Evolutionary conservation across 1,284 basidiomycete species (phyloP), one percentile per base, ranked within the genome.

Genomic region (Tilletia horrida): DNA sequence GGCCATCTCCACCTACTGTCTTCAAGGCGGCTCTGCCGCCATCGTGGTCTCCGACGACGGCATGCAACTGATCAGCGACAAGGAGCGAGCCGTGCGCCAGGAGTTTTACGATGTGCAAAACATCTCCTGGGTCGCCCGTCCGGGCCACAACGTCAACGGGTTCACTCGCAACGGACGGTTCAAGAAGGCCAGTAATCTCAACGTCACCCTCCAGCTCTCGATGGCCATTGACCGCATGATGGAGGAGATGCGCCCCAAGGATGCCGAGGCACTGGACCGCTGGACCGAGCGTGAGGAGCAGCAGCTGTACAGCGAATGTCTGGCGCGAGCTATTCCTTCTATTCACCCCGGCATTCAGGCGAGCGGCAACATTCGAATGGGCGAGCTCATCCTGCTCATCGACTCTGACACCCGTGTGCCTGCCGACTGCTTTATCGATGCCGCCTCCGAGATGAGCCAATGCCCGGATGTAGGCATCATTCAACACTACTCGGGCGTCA

Each of bases 161-260:
- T 93, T 88, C 84, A 85, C 87, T 66, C 89, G 92, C 65, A 89
- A 90, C n/a, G 92, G 92, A 69, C 87, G 90, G 35, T 93, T 92
- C 85, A 92, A 93, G 85, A 93, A 93, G 83, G 91, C 90, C 0
- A 89, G 88, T 0, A 93, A 93, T 82, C 90, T 93, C 89, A 93
- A 93, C 82, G 92, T 91, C 80, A 90, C 86, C 1, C 86, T 91
- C 40, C 84, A 85, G 55, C 84, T 92, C 6, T 90, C 89, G 18
- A 83, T 92, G 50, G 86, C 87, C 69, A 85, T 90, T 75, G 91
- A 93, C 82, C 87, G 87, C 78, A 87, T 90, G 74, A 86, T 92
- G 81, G 83, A 83, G 64, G 81, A 81, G 23, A 77, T 84, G 6
- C 82, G 84, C 63, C 83, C 83, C 7, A 40, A 21, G 25, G 52